These are phyloP conservation scores for Volvariella volvacea DNA, from an alignment of 1,284 basidiomycete genomes.

Conservation along the genomic window DNA sequence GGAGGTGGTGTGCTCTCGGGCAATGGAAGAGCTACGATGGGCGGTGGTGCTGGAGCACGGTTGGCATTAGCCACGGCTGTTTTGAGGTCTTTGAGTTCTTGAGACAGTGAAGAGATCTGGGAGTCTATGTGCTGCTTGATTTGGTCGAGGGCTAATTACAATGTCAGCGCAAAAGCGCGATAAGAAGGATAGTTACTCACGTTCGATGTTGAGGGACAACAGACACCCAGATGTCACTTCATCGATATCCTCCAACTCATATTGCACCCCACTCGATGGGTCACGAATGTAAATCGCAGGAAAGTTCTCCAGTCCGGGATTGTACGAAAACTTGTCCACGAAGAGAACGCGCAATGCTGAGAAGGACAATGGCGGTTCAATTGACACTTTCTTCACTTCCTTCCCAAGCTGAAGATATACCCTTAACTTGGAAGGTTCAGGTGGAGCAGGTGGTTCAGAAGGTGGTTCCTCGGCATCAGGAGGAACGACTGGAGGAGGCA, in stretches of 20 bases:
- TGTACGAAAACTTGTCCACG: conserved; percentile 94
- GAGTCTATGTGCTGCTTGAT: conserved; percentile 97
- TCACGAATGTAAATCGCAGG: conserved; percentile 96
- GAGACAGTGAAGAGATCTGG: conserved; percentile 80
- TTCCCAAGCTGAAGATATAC: conserved; percentile 90
- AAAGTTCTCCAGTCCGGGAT: conserved; percentile 89
- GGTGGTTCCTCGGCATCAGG: conserved; percentile 15
- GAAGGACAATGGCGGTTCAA: conserved; percentile 70
- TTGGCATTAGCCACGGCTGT: conserved; percentile 49
- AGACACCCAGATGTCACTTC: conserved; percentile 87
- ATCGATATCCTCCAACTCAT: conserved; percentile 93
- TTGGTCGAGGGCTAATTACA: conserved; percentile 82
- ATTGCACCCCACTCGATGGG: conserved; percentile 85
- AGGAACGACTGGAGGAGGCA: conserved; percentile 17
- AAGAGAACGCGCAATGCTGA: conserved; percentile 80
- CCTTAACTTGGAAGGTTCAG: conserved; percentile 37
- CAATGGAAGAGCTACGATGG: conserved; percentile 48
- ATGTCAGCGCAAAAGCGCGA: conserved; percentile 4
- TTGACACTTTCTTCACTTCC: conserved; percentile 82
- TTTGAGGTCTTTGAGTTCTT: conserved; percentile 90
- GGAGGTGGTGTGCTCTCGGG: conserved; percentile 52
- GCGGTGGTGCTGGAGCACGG: conserved; percentile 35
- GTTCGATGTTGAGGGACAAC: conserved; percentile 92
- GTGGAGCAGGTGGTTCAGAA: background rate
- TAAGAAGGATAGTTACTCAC: conserved; percentile 46